Percentiles rank a stretch among this genome's conserved stretches.
These are phyloP conservation scores for Hibiscus trionum DNA, from an alignment of 345 rosid genomes.

Conservation along the genomic window DNA sequence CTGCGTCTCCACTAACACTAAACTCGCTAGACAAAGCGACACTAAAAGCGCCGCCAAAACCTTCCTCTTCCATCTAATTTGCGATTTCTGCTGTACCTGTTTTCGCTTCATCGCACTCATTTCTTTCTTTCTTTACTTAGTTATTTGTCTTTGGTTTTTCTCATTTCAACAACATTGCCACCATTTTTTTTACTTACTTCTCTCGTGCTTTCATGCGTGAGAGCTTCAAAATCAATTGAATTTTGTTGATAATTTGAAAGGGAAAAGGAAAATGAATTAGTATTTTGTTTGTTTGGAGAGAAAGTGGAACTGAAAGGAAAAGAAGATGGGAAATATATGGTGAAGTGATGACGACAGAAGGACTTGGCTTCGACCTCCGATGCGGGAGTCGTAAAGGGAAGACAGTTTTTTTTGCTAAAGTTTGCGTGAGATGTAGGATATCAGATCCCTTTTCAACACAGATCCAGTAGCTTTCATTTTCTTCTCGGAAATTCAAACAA, in stretches of 20 bases:
- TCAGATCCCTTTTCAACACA: slow-evolving; percentile 13
- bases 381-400: slow-evolving; percentile 14
- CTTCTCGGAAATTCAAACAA: neutral
- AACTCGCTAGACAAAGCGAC: slow-evolving; percentile 50
- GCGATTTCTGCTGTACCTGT: slow-evolving; percentile 40
- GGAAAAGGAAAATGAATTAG: neutral
- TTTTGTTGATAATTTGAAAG: neutral
- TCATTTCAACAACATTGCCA: slow-evolving; percentile 25
- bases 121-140: neutral
- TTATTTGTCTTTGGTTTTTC: neutral
- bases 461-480: neutral
- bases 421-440: slow-evolving; percentile 27
- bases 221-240: neutral
- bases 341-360: neutral
- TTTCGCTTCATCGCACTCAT: slow-evolving; percentile 62
- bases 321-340: neutral
- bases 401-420: neutral
- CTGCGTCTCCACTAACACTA: slow-evolving; percentile 55
- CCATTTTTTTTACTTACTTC: neutral
- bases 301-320: neutral
- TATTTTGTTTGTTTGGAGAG: neutral
- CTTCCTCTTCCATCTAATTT: slow-evolving; percentile 68
- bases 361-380: neutral
- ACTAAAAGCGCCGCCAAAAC: slow-evolving; percentile 31
- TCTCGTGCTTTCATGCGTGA: neutral